Base-by-base conservation (phyloP, 202 grass and related monocot species). In the Setaria italica region DNA sequence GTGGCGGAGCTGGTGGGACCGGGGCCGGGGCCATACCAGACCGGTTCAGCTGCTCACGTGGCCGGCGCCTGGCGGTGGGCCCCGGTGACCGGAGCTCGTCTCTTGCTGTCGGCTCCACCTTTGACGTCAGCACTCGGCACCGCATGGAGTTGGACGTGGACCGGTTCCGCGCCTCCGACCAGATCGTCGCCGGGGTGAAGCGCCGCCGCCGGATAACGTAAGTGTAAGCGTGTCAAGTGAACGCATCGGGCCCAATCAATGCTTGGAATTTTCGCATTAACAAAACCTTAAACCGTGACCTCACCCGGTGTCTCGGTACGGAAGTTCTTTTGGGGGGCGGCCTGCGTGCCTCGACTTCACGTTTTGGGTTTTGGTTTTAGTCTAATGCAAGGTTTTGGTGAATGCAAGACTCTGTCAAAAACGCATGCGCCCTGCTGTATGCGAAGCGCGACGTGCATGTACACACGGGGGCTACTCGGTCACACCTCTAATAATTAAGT, bases 31-130 rank as follows among this genome's bases (percentile, higher is more conserved):
- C 25, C 25, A 25, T 25, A 25, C 25, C 25, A n/a, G 72, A 80
- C 84, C 79, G 32, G 33, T 79, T 87, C 88, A 67, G 67, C 84
- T 17, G 67, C 74, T 83, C 29, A 51, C 67, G 65, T 86, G 84
- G 62, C 43, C 2, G 4, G 39, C 6, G 84, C 53, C 43, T 3
- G 4, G 39, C 6, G 5, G 32, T 43, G 66, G 82, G 79, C 9
- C 76, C 81, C 37, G 0, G 37, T 42, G 48, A 48, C 4, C 14
- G 16, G 17, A 32, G 37, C 10, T 72, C 56, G 70, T 51, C 46
- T 49, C 60, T 6, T 19, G 2, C 16, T 58, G 49, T 12, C 80
- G 6, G 9, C 48, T 19, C 35, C 30, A 48, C 47, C 70, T 72
- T 17, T 30, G 7, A 76, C 78, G 64, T 77, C 34, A 78, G 56